phyloP scores from a whole-genome alignment of 176 grass and related monocot species.

The Luzula sylvatica region DNA sequence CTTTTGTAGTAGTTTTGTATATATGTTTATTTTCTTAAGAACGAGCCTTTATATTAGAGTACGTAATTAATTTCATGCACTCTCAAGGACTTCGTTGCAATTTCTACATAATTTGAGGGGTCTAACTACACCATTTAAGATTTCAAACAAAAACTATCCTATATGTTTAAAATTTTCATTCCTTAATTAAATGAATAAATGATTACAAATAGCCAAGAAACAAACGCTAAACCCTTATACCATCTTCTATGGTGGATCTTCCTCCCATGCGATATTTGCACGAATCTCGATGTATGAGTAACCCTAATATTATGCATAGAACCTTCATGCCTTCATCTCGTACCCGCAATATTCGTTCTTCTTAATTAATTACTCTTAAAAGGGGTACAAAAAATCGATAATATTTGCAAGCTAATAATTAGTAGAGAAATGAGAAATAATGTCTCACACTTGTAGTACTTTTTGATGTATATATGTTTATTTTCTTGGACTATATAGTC shows the following conservation, averaged over 20 bases:
- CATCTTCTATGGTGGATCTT: slow-evolving; percentile 19
- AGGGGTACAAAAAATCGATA: no score
- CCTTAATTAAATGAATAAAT: no score
- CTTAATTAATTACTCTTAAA: slow-evolving; percentile 14
- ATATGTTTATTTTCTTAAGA: slow-evolving; percentile 10
- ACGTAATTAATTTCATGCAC: no score
- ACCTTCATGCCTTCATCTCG: background rate
- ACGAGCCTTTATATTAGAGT: no score
- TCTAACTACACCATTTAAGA: no score
- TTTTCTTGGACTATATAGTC: no score
- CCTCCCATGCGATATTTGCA: slow-evolving; percentile 27
- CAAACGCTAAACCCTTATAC: background rate
- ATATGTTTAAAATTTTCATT: no score
- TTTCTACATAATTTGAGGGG: no score
- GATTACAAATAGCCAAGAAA: no score
- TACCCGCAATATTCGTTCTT: slow-evolving; percentile 35
- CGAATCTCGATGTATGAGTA: slow-evolving; percentile 36
- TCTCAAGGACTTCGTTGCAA: no score
- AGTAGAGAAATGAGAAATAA: background rate
- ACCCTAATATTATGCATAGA: slow-evolving; percentile 34
- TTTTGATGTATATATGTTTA: slow-evolving; percentile 32
- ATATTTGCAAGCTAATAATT: no score
- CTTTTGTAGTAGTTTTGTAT: slow-evolving; percentile 19
- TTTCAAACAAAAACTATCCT: no score
- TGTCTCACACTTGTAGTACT: background rate